Evolutionary conservation across 768 basidiomycete genomes (phyloP).

Genomic region (Dendrothele bispora): DNA sequence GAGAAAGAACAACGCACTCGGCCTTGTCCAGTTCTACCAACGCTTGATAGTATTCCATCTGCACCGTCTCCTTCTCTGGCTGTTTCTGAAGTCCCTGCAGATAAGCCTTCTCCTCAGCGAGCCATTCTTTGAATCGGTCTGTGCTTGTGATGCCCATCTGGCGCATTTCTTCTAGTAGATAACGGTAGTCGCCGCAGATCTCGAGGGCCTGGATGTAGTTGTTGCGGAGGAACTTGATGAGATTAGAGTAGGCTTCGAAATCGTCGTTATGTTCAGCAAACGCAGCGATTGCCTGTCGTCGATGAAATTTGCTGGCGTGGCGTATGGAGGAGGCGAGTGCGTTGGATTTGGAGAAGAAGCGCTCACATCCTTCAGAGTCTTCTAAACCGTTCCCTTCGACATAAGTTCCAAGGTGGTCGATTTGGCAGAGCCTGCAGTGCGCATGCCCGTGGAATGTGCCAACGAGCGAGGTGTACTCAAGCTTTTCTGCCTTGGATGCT

Average conservation of each 20-base stretch:
- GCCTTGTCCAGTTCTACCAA: conserved; percentile 8
- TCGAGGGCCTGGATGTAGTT: conserved; percentile 17
- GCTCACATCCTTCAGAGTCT: conserved; percentile 19
- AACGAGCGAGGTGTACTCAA: background rate
- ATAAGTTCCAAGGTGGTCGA: conserved; percentile 16
- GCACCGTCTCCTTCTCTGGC: conserved; percentile 13
- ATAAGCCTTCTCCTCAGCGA: conserved; percentile 15
- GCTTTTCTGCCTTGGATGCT: background rate
- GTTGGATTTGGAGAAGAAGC: conserved; percentile 9
- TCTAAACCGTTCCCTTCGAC: conserved; percentile 16
- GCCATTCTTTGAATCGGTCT: conserved; percentile 7
- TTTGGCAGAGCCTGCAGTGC: conserved; percentile 20
- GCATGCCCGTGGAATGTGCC: conserved; percentile 22
- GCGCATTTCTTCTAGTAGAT: conserved; percentile 1
- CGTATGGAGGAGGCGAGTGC: conserved; percentile 10
- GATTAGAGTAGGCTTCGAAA: conserved; percentile 5
- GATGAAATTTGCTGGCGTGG: conserved; percentile 18
- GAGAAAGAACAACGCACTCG: background rate
- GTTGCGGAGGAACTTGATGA: conserved; percentile 9
- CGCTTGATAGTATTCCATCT: conserved; percentile 15
- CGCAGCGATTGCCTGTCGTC: conserved; percentile 5
- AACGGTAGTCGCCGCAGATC: background rate
- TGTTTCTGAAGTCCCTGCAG: conserved; percentile 12
- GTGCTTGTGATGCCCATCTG: conserved; percentile 6
- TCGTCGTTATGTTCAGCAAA: conserved; percentile 1